These are phyloP conservation scores for Uronychia binucleata DNA, from an alignment of 73 alveolate species.

Conservation along the genomic window DNA sequence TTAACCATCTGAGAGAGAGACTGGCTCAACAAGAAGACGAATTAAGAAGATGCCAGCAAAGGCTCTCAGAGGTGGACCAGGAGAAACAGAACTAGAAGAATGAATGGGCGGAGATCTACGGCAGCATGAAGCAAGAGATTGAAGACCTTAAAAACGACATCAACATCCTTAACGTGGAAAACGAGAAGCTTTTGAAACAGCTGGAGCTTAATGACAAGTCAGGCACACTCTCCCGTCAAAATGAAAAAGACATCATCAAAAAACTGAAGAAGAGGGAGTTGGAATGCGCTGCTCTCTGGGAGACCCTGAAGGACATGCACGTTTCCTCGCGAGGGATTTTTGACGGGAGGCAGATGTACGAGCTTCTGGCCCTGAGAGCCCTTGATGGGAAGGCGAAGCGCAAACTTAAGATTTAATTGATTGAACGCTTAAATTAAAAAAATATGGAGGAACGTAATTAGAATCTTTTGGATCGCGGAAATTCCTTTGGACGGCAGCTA, in stretches of 20 bases:
- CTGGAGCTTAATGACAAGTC: conserved; percentile 14
- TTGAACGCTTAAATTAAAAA: neutral
- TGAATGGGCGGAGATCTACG: conserved; percentile 63
- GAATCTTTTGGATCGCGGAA: too few species aligned
- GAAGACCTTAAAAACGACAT: conserved; percentile 39
- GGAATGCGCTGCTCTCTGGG: conserved; percentile 61
- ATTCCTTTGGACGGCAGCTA: too few species aligned
- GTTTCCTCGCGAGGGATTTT: conserved; percentile 17
- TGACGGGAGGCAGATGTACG: conserved; percentile 45
- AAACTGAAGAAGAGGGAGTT: conserved; percentile 57
- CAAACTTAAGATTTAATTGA: conserved; percentile 28
- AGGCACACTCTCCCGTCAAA: neutral
- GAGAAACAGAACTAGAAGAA: conserved; percentile 29
- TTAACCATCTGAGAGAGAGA: conserved; percentile 28
- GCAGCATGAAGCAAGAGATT: conserved; percentile 52
- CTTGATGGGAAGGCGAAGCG: conserved; percentile 49
- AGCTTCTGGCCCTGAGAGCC: conserved; percentile 44
- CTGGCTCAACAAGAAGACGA: neutral
- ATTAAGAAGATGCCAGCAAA: neutral
- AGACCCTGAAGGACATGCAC: conserved; percentile 56
- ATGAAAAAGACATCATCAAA: conserved; percentile 33
- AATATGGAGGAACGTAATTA: too few species aligned
- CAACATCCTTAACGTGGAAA: conserved; percentile 18
- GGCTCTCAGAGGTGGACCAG: neutral
- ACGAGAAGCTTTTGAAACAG: conserved; percentile 34